Evolutionary conservation across 805 yeast genomes (phyloP).

Genomic region (Candida adriatica): DNA sequence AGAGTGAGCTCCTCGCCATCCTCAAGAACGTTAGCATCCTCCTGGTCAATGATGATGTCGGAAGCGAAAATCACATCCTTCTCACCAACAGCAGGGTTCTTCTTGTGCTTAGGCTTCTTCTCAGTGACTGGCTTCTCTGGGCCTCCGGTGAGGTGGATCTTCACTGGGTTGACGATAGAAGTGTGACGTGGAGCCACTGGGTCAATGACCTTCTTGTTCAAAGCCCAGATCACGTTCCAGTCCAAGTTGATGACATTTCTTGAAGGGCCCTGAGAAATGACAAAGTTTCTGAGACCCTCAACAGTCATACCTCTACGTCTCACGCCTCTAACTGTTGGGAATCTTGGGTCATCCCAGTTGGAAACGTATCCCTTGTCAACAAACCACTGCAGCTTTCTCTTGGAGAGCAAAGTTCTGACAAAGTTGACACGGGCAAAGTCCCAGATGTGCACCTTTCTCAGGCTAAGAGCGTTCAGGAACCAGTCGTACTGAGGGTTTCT

Average conservation of each 20-base stretch:
- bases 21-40: constrained; percentile 65
- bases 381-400: constrained; percentile 98
- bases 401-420: constrained; percentile 88
- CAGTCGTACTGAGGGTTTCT: constrained; percentile 97
- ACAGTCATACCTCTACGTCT: constrained; percentile 99
- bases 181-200: constrained; percentile 96
- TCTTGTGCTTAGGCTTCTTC: constrained; percentile 88
- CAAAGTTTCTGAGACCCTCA: constrained; percentile 92
- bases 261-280: constrained; percentile 95
- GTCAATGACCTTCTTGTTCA: constrained; percentile 94
- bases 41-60: constrained; percentile 74
- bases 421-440: constrained; percentile 97
- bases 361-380: constrained; percentile 83
- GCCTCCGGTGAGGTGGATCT: constrained; percentile 59
- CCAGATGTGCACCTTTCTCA: constrained; percentile 95
- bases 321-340: constrained; percentile 99
- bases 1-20: constrained; percentile 92
- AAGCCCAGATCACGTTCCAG: constrained; percentile 97
- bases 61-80: constrained; percentile 68
- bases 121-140: constrained; percentile 60
- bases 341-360: constrained; percentile 98
- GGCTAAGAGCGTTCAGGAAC: constrained; percentile 74
- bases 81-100: constrained; percentile 83
- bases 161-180: constrained; percentile 72
- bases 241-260: constrained; percentile 94